These are phyloP conservation scores for Coemansia sp. DNA, from an alignment of 192 early-diverging fungal genomes.

Conservation along the genomic window DNA sequence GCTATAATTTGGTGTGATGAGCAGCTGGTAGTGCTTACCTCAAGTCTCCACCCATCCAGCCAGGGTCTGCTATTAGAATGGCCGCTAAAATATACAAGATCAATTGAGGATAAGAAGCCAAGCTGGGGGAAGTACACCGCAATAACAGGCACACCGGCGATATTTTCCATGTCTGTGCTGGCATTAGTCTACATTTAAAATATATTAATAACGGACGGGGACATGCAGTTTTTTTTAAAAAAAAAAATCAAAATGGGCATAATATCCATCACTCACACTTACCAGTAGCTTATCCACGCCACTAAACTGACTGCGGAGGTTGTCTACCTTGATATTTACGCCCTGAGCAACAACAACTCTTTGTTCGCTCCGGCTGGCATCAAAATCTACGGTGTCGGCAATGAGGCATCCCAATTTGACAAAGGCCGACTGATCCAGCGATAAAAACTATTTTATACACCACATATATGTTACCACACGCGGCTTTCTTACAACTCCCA, in stretches of 20 bases:
- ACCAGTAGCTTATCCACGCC: constrained; percentile 23
- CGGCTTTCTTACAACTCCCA: no score
- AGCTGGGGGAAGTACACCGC: constrained; percentile 47
- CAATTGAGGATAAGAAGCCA: constrained; percentile 44
- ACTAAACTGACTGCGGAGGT: constrained; percentile 21
- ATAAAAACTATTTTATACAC: constrained; percentile 25
- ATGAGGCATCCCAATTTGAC: constrained; percentile 20
- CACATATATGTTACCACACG: no score
- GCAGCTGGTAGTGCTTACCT: constrained; percentile 6
- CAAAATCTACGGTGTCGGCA: constrained; percentile 30
- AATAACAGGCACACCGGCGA: constrained; percentile 22
- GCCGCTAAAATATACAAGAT: constrained; percentile 6
- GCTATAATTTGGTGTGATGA: background rate
- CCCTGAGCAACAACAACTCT: constrained; percentile 19
- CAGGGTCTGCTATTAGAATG: background rate
- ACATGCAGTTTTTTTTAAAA: no score
- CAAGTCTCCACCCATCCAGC: constrained; percentile 16
- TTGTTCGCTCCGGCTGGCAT: constrained; percentile 19
- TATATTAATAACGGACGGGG: no score
- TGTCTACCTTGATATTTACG: constrained; percentile 27
- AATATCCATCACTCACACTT: background rate
- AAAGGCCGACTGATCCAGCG: constrained; percentile 18
- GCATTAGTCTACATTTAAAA: constrained; percentile 15
- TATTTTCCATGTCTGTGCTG: constrained; percentile 31
- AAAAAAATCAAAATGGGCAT: background rate